These are phyloP conservation scores for Tephrocybe sp. DNA, from an alignment of 768 basidiomycete species.

Conservation along the genomic window DNA sequence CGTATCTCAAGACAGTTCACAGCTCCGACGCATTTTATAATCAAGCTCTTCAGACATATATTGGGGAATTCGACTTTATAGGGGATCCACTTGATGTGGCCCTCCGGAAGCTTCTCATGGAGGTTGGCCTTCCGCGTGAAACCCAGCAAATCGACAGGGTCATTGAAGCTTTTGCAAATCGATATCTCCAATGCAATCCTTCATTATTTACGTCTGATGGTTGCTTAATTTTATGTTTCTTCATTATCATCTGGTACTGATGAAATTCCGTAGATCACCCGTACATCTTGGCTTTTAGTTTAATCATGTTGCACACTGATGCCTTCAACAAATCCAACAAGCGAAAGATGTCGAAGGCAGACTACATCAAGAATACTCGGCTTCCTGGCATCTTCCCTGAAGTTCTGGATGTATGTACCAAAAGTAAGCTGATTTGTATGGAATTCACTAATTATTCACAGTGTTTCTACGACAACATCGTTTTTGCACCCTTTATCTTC, in stretches of 20 bases:
- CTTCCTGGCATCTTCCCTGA: slow-evolving; percentile 81
- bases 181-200: slow-evolving; percentile 83
- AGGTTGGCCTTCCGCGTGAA: slow-evolving; percentile 87
- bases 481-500: slow-evolving; percentile 94
- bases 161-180: slow-evolving; percentile 89
- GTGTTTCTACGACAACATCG: slow-evolving; percentile 97
- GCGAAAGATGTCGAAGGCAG: slow-evolving; percentile 93
- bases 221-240: slow-evolving; percentile 26
- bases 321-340: slow-evolving; percentile 98
- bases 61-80: slow-evolving; percentile 74
- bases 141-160: slow-evolving; percentile 99
- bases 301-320: slow-evolving; percentile 99
- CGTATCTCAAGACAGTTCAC: too few relatives aligned
- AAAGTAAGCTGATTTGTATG: neutral
- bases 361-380: slow-evolving; percentile 90
- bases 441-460: slow-evolving; percentile 26
- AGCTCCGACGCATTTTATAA: slow-evolving; percentile 74
- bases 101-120: slow-evolving; percentile 84
- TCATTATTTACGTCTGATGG: slow-evolving; percentile 76
- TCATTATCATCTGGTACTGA: slow-evolving; percentile 1
- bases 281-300: slow-evolving; percentile 93
- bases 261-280: slow-evolving; percentile 65
- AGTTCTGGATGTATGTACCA: slow-evolving; percentile 73
- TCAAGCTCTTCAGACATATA: slow-evolving; percentile 66
- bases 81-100: slow-evolving; percentile 89